phyloP scores from a whole-genome alignment of 768 basidiomycete species.

The Amanita pallidorosea region DNA sequence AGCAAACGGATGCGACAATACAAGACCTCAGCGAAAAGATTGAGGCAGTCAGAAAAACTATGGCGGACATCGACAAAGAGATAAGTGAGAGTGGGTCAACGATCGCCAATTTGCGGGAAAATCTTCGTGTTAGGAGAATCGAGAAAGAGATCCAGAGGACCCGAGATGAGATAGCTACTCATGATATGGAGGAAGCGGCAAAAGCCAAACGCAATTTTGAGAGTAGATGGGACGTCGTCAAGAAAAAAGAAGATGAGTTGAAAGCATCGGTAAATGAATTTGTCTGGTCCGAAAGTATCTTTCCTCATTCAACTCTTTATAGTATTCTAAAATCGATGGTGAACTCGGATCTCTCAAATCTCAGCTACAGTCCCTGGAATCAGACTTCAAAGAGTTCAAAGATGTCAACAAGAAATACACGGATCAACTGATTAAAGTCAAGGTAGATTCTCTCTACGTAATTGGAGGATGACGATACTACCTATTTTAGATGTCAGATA shows the following conservation, averaged over 20 bases:
- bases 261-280: constrained; percentile 46
- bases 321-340: constrained; percentile 78
- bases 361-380: constrained; percentile 54
- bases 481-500: constrained; percentile 75
- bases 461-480: neutral
- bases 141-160: constrained; percentile 54
- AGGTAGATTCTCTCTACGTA: constrained; percentile 36
- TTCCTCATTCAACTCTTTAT: constrained; percentile 4
- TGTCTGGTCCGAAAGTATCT: neutral
- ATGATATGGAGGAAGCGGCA: constrained; percentile 80
- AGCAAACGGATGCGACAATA: constrained; percentile 27
- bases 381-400: constrained; percentile 77
- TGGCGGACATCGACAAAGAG: constrained; percentile 62
- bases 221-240: constrained; percentile 61
- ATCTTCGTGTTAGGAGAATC: constrained; percentile 66
- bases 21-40: constrained; percentile 24
- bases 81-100: constrained; percentile 67
- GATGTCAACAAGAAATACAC: constrained; percentile 79
- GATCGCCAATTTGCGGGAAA: constrained; percentile 68
- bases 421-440: constrained; percentile 88
- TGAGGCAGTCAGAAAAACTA: constrained; percentile 26
- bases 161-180: constrained; percentile 58
- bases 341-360: constrained; percentile 67
- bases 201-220: constrained; percentile 81
- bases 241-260: constrained; percentile 61